Conservation (phyloP, 176 grass and related monocot genomes). For the Oropetium thomaeum region DNA sequence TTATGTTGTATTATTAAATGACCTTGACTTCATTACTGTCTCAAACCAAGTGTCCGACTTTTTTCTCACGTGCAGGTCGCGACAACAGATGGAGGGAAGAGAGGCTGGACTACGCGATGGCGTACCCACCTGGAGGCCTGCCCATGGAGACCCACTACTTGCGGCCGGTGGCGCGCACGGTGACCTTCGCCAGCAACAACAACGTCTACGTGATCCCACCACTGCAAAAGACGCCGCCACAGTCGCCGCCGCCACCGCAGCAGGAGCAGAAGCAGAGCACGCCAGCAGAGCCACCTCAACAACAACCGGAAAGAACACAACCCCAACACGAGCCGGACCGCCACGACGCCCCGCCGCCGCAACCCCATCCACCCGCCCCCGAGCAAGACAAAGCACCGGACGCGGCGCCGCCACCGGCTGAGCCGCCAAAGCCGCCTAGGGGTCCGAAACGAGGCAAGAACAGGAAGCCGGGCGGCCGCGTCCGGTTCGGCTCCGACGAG, state of each 20-base stretch:
- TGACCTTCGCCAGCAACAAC: slow-evolving; percentile 53
- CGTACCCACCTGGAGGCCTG: slow-evolving; percentile 39
- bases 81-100: slow-evolving; percentile 25
- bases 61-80: slow-evolving; percentile 41
- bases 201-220: slow-evolving; percentile 51
- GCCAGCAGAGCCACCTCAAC: slow-evolving; percentile 20
- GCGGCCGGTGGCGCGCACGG: slow-evolving; percentile 46
- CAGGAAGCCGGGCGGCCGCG: slow-evolving; percentile 26
- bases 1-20: neutral
- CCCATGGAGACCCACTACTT: slow-evolving; percentile 38
- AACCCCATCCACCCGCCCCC: neutral
- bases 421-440: slow-evolving; percentile 35
- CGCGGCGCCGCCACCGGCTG: neutral
- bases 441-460: slow-evolving; percentile 40
- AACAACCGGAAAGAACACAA: neutral
- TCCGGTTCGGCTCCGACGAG: slow-evolving; percentile 46
- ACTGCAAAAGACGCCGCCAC: slow-evolving; percentile 3
- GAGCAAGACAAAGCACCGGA: neutral
- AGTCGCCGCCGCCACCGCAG: neutral
- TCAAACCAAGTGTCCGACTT: neutral
- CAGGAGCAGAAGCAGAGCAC: neutral
- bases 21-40: neutral
- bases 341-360: slow-evolving; percentile 1
- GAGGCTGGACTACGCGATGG: slow-evolving; percentile 36
- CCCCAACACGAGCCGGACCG: slow-evolving; percentile 8